Evolutionary conservation across 2,329 filamentous ascomycete species (phyloP), one percentile per base, ranked within the genome.

Genomic region (Pestalotiopsis sp.): DNA sequence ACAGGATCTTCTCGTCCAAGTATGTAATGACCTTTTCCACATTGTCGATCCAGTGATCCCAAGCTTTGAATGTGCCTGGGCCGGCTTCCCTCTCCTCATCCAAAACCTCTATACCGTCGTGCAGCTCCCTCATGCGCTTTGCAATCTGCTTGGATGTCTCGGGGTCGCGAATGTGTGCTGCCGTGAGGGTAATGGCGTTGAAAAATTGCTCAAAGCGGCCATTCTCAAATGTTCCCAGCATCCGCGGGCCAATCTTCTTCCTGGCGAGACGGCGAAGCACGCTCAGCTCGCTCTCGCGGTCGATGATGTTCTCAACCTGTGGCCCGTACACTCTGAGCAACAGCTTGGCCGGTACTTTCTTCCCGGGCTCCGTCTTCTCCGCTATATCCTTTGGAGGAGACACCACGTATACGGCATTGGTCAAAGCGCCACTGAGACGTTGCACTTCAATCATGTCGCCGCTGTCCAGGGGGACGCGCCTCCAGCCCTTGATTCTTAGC

Each of bases 131-230:
- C 94, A 99, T 97, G 65, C 96, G 93, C 84, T 98, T 98, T 13
- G 96, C 95, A 76, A 99, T 99, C 77, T 97, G 93, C 76, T 89
- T 92, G 41, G 93, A 97, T 0, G 93, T 98, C 64, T 94, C 93
- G 0, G 93, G 89, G 40, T 93, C 89, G 49, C 93, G 91, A 60
- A 99, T 82, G 72, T 97, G 93, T 31, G 88, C 84, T 0, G 92
- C 86, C 0, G 91, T 95, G 57, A 99, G 86, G 0, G 96, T 91
- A 49, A 89, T 89, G 0, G 96, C 94, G 77, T 97, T 90, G 78
- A 98, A 93, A 78, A 91, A 98, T 79, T 99, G 92, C 81, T 99
- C 96, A 73, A 99, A 99, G 4, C 96, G 92, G 11, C 96, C 96
- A 76, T 99, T 99, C 66, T 87, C 89, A 79, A 99, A 99, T 0